Conservation (phyloP, 208 protist genomes). For the Jaenimonas drosophilae region DNA sequence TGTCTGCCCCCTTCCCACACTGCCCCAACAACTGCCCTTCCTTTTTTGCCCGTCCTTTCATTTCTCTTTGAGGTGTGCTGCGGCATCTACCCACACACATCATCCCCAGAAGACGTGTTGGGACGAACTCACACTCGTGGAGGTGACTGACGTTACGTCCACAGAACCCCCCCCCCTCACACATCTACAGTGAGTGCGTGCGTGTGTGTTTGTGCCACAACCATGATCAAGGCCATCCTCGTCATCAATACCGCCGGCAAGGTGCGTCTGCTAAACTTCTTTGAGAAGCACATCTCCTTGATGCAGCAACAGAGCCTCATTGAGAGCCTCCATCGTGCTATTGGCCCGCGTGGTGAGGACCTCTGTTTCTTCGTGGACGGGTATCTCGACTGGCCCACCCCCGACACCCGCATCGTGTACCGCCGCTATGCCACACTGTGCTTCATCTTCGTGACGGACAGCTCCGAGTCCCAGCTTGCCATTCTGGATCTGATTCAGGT, state of each 20-base stretch:
- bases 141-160: no score
- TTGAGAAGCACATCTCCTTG: conserved; percentile 72
- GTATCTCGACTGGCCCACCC: conserved; percentile 82
- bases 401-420: conserved; percentile 95
- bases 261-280: conserved; percentile 94
- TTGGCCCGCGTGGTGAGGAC: conserved; percentile 87
- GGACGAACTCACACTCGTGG: no score
- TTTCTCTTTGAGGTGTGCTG: no score
- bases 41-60: no score
- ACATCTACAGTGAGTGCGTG: no score
- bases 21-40: no score
- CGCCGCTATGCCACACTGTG: conserved; percentile 97
- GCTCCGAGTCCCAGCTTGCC: conserved; percentile 94
- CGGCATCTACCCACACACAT: no score
- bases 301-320: conserved; percentile 87
- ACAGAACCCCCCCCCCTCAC: no score
- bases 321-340: conserved; percentile 81
- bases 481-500: conserved; percentile 97
- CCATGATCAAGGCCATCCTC: conserved; percentile 96
- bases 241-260: conserved; percentile 98
- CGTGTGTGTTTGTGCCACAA: no score
- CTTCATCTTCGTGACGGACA: conserved; percentile 97
- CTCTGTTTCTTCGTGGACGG: conserved; percentile 97
- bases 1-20: no score
- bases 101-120: no score